A percentile compares a stretch with the other conserved stretches of the same genome.
Conservation (phyloP, 129 eudicot species). For the Flaveria ramosissima region DNA sequence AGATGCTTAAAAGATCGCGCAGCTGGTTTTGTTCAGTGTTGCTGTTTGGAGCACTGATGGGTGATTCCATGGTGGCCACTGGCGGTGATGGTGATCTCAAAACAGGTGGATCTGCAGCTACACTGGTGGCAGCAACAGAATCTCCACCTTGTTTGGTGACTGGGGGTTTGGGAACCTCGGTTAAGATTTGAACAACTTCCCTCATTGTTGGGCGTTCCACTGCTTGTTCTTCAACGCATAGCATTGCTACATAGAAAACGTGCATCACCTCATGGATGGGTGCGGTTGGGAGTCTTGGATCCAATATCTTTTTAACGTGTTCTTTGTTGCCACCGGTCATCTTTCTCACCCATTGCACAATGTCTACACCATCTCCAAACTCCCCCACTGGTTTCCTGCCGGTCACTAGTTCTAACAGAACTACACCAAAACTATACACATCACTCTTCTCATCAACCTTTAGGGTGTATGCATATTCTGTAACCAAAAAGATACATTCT, state of each 20-base stretch:
- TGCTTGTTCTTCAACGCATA: slow-evolving; percentile 93
- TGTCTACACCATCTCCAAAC: slow-evolving; percentile 96
- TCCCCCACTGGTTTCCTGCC: slow-evolving; percentile 96
- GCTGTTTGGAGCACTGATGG: slow-evolving; percentile 24
- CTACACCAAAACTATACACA: slow-evolving; percentile 95
- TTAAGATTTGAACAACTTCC: slow-evolving; percentile 84
- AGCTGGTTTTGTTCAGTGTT: slow-evolving; percentile 36
- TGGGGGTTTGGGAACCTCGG: slow-evolving; percentile 74
- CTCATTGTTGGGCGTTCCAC: slow-evolving; percentile 97
- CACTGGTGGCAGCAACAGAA: slow-evolving; percentile 18
- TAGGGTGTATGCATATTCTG: slow-evolving; percentile 94
- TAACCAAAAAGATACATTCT: not conserved
- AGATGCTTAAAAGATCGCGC: slow-evolving; percentile 72
- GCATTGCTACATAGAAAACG: slow-evolving; percentile 87
- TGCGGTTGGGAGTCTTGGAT: slow-evolving; percentile 64
- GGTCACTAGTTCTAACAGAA: slow-evolving; percentile 79
- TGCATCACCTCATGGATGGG: slow-evolving; percentile 89
- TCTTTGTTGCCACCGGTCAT: slow-evolving; percentile 83
- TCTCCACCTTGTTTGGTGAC: not conserved
- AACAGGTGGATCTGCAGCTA: slow-evolving; percentile 34
- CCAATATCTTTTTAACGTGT: slow-evolving; percentile 65
- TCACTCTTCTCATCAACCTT: slow-evolving; percentile 98
- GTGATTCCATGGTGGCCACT: slow-evolving; percentile 42
- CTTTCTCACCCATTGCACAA: slow-evolving; percentile 92
- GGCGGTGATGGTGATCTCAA: slow-evolving; percentile 47